phyloP scores from a whole-genome alignment of 768 basidiomycete genomes.

The Obba rivulosa region DNA sequence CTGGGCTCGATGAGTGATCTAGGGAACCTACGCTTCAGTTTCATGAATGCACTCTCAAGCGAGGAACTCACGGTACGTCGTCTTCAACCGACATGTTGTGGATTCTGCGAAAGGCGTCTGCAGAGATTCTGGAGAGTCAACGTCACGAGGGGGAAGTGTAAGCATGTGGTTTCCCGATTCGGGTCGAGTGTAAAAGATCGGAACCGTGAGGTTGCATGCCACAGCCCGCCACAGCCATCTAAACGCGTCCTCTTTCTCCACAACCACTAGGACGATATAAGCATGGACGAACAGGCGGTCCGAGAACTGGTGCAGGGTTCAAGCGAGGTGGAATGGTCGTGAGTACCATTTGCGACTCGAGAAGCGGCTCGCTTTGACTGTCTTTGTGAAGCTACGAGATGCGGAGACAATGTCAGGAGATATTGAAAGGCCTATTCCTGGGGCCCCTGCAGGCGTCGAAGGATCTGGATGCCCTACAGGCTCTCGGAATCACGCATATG shows the following conservation, averaged over 20 bases:
- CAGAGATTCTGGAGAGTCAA: too few relatives aligned
- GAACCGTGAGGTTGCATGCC: too few relatives aligned
- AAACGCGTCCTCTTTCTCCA: too few relatives aligned
- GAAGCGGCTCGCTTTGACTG: background rate
- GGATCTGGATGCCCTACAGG: slow-evolving; percentile 60
- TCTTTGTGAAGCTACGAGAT: slow-evolving; percentile 71
- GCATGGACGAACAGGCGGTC: slow-evolving; percentile 16
- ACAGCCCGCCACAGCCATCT: too few relatives aligned
- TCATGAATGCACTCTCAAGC: background rate
- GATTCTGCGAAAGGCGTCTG: too few relatives aligned
- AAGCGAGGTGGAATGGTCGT: slow-evolving; percentile 83
- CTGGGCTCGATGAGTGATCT: slow-evolving; percentile 27
- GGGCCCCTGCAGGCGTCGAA: slow-evolving; percentile 90
- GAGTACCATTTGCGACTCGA: slow-evolving; percentile 16
- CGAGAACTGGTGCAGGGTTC: slow-evolving; percentile 71
- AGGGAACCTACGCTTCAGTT: background rate
- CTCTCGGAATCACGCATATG: slow-evolving; percentile 81
- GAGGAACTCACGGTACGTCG: slow-evolving; percentile 49
- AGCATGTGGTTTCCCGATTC: too few relatives aligned
- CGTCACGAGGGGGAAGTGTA: too few relatives aligned
- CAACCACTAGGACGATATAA: too few relatives aligned
- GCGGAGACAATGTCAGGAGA: slow-evolving; percentile 93
- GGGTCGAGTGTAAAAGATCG: too few relatives aligned
- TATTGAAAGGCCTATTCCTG: slow-evolving; percentile 73
- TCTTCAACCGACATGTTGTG: slow-evolving; percentile 45